A percentile compares a stretch with the other conserved stretches of the same genome.
These are phyloP conservation scores for Trematosphaeria pertusa DNA, from an alignment of 2,329 filamentous ascomycete genomes.

Conservation along the genomic window DNA sequence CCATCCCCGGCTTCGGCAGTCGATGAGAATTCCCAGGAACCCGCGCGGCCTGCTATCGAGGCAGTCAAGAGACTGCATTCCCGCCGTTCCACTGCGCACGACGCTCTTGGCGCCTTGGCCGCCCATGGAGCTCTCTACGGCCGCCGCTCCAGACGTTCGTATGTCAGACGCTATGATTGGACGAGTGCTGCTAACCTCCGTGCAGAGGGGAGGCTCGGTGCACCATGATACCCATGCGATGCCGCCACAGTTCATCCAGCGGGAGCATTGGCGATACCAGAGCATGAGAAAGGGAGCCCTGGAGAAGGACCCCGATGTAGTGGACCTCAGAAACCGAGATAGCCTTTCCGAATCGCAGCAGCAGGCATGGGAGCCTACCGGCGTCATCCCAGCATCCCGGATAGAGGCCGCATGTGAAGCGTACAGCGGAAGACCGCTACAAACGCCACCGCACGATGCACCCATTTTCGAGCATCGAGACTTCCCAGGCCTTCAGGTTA, in stretches of 20 bases:
- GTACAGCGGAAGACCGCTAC: slow-evolving; percentile 36
- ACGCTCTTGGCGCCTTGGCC: neutral
- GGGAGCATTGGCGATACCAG: slow-evolving; percentile 60
- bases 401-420: slow-evolving; percentile 40
- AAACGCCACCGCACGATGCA: slow-evolving; percentile 29
- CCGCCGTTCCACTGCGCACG: neutral
- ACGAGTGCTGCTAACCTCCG: slow-evolving; percentile 30
- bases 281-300: slow-evolving; percentile 62
- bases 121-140: slow-evolving; percentile 34
- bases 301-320: slow-evolving; percentile 56
- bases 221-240: slow-evolving; percentile 47
- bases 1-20: neutral
- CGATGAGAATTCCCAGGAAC: neutral
- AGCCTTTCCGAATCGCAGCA: slow-evolving; percentile 44
- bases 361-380: slow-evolving; percentile 35
- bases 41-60: neutral
- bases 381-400: slow-evolving; percentile 33
- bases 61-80: neutral
- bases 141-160: slow-evolving; percentile 38
- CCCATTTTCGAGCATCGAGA: slow-evolving; percentile 46
- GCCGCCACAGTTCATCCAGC: slow-evolving; percentile 44
- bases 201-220: slow-evolving; percentile 29
- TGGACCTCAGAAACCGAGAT: slow-evolving; percentile 44
- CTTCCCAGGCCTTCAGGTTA: slow-evolving; percentile 69
- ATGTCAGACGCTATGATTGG: slow-evolving; percentile 28